Evolutionary conservation across 139 green algal genomes (phyloP), one percentile per base, ranked within the genome.

Genomic region (Haematococcus sp.): DNA sequence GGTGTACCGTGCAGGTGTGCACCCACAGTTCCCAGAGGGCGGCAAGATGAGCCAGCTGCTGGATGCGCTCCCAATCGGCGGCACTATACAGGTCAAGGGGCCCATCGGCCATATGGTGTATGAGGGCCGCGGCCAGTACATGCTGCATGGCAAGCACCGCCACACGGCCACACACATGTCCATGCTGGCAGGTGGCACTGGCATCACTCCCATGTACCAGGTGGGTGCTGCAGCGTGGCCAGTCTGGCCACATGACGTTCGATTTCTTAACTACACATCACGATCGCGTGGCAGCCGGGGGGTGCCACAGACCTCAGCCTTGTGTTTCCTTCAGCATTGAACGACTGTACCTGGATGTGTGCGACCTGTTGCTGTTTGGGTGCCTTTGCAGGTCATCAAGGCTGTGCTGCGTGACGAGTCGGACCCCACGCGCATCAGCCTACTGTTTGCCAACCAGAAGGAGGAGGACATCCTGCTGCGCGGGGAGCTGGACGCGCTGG

Each of bases 401-500:
- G 89, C 90, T 17, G 78, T 97, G 28, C 75, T 96, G 23, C 84
- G 87, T 56, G 86, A 98, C 78, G 64, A 83, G 2, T 70, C 91
- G 40, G 95, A 98, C 81, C 68, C 60, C 30, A 99, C 93, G 0
- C 68, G 88, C 79, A 80, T 98, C 17, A 78, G 64, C 52, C 88
- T 99, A n/a, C 49, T 99, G 56, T 99, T 92, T 68, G 94, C 93
- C 77, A 99, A 99, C 83, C 87, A 93, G 77, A 91, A 74, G 2
- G 84, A 91, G 60, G 87, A 93, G n/a, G 95, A 99, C 86, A 98
- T 99, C 67, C 82, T 99, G 60, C 84, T 99, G 73, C 60, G 83
- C 3, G 81, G 93, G 9, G 90, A 98, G 81, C 84, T 99, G 28
- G 94, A 99, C 35, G 79, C 70, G 22, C 76, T 97, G 59, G 90